phyloP scores from a whole-genome alignment of 73 alveolate species.

The Breviolum minutum region DNA sequence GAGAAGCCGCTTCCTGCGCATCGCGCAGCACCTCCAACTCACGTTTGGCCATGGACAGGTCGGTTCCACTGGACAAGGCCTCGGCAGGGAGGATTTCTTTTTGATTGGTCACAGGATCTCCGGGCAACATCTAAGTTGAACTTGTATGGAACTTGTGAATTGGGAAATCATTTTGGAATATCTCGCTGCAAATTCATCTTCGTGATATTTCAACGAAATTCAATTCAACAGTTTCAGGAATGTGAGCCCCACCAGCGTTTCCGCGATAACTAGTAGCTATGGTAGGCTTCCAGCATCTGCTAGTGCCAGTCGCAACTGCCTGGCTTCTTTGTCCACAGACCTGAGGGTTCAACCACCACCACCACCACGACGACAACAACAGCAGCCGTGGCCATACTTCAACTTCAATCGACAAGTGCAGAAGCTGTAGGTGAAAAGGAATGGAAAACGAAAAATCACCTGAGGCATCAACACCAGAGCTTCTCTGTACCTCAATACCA shows the following conservation, averaged over 20 bases:
- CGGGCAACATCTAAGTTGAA: no score
- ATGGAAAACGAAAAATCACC: background rate
- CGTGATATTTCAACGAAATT: no score
- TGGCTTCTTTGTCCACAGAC: conserved; percentile 89
- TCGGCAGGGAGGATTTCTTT: background rate
- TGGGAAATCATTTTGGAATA: no score
- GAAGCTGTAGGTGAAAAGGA: background rate
- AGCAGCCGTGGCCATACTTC: no score
- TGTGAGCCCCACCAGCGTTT: no score
- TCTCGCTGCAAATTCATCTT: no score
- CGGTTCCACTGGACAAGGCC: conserved; percentile 92
- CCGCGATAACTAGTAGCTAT: no score
- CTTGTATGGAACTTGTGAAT: no score
- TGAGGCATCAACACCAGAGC: conserved; percentile 73
- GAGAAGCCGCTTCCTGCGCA: conserved; percentile 91
- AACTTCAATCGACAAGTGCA: no score
- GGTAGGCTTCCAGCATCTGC: conserved; percentile 16
- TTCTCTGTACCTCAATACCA: conserved; percentile 49
- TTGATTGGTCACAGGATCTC: no score
- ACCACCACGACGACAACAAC: no score
- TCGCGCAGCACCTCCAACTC: conserved; percentile 73
- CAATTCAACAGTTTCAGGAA: no score
- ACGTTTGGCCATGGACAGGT: conserved; percentile 73
- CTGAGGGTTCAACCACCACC: background rate
- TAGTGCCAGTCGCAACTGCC: conserved; percentile 84